Base-by-base conservation (phyloP, 257 asterid species). In the Fraxinus quadrangulata region DNA sequence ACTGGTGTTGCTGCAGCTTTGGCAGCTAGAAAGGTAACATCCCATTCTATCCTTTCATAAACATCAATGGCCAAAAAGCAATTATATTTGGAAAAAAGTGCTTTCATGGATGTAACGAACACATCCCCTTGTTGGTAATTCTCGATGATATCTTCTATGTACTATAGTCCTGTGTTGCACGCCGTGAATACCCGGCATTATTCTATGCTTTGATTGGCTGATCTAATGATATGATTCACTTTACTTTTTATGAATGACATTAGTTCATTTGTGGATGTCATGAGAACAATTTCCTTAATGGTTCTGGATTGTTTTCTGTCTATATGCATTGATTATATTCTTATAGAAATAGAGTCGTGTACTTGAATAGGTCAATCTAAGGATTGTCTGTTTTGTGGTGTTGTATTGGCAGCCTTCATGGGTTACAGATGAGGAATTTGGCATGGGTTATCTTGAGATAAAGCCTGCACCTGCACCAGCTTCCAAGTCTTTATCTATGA, bases 351-450 rank as follows among this genome's bases (percentile, higher is more conserved):
- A 69, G 19, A 7, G 74, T 67, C 31, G 21, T 71, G 31, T 74
- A 67, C 80, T 56, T 51, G 12, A 26, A 71, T 72, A 24, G 39
- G 80, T 30, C 21, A 47, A n/a, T 74, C 17, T 31, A 61, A 76
- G 77, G n/a, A 77, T 61, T 69, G 13, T 81, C 21, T 65, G 16
- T 47, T 51, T 59, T 40, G 37, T 69, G 67, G n/a, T 59, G 28
- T 75, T 75, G 63, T 83, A 73, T 77, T 70, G 81, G 75, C 93
- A 96, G 99, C 84, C 98, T 65, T 92, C 97, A 47, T 96, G 99
- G 99, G 97, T 96, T 74, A 90, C 97, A 2, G 99, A 96, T 84
- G 99, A 96, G 81, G 99, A 93, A 84, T 96, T 96, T 86, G 97
- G 99, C 83, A 96, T 93, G 98, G 99, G 99, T 81, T 90, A 85